Percentiles rank a stretch among this genome's conserved stretches.
Conservation (phyloP, 495 filamentous ascomycete genomes). For the Viridothelium virens region DNA sequence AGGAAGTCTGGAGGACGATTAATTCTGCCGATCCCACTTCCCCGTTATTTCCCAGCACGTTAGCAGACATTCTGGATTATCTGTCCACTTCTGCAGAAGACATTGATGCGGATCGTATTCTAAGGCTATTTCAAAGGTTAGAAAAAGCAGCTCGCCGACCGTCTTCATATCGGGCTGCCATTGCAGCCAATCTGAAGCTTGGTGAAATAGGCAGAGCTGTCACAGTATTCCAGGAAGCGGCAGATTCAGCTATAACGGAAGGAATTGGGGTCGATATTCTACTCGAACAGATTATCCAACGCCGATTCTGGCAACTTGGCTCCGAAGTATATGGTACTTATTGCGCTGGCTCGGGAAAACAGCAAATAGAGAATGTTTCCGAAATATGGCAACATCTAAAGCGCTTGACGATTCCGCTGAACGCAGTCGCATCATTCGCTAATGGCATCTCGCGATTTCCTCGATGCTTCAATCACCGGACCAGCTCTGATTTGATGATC, state of each 20-base stretch:
- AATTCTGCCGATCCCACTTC: neutral
- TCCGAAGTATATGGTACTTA: constrained; percentile 16
- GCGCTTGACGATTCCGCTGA: neutral
- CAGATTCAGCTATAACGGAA: constrained; percentile 5
- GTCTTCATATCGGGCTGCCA: constrained; percentile 23
- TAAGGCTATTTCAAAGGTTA: constrained; percentile 21
- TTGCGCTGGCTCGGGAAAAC: neutral
- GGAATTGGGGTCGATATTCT: constrained; percentile 21
- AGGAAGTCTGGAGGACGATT: constrained; percentile 3
- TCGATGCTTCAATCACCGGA: neutral
- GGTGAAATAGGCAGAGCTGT: constrained; percentile 23
- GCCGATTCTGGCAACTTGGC: constrained; percentile 25
- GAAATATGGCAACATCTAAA: neutral
- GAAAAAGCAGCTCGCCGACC: constrained; percentile 15
- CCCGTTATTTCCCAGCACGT: neutral
- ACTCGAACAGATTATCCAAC: constrained; percentile 20
- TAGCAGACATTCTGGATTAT: constrained; percentile 29
- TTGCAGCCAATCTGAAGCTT: constrained; percentile 19
- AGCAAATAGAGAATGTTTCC: neutral
- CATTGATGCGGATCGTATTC: constrained; percentile 16
- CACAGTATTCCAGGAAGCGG: constrained; percentile 22
- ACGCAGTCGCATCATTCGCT: constrained; percentile 6
- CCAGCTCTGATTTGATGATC: neutral
- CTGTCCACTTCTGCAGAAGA: constrained; percentile 16
- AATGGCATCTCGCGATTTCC: neutral